phyloP scores from a whole-genome alignment of 73 alveolate genomes.

The Effrenium voratum region DNA sequence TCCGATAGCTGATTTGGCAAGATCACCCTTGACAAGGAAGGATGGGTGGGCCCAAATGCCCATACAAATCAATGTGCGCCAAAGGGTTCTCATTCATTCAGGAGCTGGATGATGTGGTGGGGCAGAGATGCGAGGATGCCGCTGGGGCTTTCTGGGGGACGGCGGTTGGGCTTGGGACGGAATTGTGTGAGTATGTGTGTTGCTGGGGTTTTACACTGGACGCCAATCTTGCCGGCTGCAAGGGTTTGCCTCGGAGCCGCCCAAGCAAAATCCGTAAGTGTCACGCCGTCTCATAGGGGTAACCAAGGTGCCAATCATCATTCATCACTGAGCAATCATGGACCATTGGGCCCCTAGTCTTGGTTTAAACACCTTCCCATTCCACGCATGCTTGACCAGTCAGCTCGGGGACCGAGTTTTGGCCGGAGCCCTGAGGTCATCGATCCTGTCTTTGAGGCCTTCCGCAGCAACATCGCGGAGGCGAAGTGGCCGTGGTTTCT shows the following conservation, averaged over 20 bases:
- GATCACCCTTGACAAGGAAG: not conserved
- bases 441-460: constrained; percentile 85
- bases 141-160: too few relatives aligned
- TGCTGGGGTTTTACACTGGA: too few relatives aligned
- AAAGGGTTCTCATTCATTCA: not conserved
- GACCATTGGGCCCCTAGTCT: not conserved
- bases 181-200: too few relatives aligned
- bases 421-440: constrained; percentile 32
- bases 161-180: too few relatives aligned
- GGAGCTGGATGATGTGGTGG: constrained; percentile 87
- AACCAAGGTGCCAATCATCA: too few relatives aligned
- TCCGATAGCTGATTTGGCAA: not conserved
- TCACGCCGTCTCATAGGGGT: too few relatives aligned
- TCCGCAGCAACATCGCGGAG: constrained; percentile 93
- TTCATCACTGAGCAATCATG: not conserved
- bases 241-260: too few relatives aligned
- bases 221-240: too few relatives aligned
- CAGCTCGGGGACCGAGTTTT: not conserved
- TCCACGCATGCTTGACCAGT: too few relatives aligned
- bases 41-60: not conserved
- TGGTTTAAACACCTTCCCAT: not conserved
- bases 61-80: too few relatives aligned
- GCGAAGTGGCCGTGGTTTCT: not conserved
- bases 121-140: constrained; percentile 90
- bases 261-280: too few relatives aligned